phyloP scores from a whole-genome alignment of 805 yeast species.

The Lipomyces sp. region DNA sequence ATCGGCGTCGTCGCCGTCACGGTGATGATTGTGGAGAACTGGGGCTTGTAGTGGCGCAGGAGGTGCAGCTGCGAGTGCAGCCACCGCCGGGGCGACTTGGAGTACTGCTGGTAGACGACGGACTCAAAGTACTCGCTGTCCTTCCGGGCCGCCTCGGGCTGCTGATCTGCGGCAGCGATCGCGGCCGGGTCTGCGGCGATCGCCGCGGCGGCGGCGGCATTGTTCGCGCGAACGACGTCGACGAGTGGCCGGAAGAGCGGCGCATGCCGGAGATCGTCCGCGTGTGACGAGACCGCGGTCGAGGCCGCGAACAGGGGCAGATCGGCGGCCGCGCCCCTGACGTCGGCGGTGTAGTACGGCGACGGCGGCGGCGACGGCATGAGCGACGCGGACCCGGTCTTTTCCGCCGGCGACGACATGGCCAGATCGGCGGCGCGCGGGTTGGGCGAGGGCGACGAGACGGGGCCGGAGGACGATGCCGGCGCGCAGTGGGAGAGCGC shows the following conservation, averaged over 20 bases:
- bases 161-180: neutral
- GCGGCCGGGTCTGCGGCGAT: neutral
- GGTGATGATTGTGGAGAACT: conserved; percentile 8
- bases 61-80: conserved; percentile 18
- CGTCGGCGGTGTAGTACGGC: conserved; percentile 12
- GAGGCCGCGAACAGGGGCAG: conserved; percentile 4
- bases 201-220: conserved; percentile 1
- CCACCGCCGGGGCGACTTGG: conserved; percentile 23
- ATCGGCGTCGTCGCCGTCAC: conserved; percentile 7
- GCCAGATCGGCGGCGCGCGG: neutral
- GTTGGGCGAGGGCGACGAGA: no score
- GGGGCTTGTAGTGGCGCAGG: conserved; percentile 12
- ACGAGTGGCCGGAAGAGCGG: conserved; percentile 22
- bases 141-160: no score
- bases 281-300: neutral
- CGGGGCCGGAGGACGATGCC: no score
- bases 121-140: conserved; percentile 16
- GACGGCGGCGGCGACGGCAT: conserved; percentile 27
- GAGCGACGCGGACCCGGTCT: neutral
- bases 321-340: conserved; percentile 3
- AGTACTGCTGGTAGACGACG: conserved; percentile 17
- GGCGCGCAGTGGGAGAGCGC: neutral
- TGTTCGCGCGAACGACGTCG: conserved; percentile 14
- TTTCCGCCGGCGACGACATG: neutral
- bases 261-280: no score